Evolutionary conservation across 78 protist genomes (phyloP), one percentile per base, ranked within the genome.

Genomic region (Guillardia theta): DNA sequence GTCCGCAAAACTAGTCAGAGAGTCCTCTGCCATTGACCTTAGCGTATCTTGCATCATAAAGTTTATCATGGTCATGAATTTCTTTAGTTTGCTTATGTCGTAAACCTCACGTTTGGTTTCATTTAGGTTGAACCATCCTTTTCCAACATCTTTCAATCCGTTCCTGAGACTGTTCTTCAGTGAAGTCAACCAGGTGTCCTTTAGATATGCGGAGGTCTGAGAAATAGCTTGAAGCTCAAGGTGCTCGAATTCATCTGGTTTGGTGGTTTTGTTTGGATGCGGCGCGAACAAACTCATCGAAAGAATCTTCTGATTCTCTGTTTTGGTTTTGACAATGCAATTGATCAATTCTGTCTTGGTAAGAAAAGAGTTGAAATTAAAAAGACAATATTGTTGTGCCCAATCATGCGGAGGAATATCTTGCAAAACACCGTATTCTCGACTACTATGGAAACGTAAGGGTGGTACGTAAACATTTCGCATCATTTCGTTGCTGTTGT

Each of bases 111-210:
- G 24, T 44, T 27, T 39, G n/a, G 6, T 64, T 76, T 97, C 98
- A 10, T 80, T 0, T 47, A 97, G 64, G 95, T 97, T 97, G 96
- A 96, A 97, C 98, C 98, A 97, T 37, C 98, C 98, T 83, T 97
- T 97, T 47, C 97, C 97, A 2, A 96, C 80, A 53, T 87, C 94
- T 43, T 45, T 64, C 36, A 96, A 27, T 33, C 48, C 10, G 80
- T 9, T 22, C 37, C 36, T 0, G 93, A 97, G 21, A 87, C 50
- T 46, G 62, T 46, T 76, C 93, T 90, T 88, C 64, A 95, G 50
- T 8, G 47, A 0, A 8, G 70, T 41, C 27, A 58, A 4, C 94
- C 94, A 93, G 21, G n/a, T 22, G 58, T 94, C 95, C 47, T 62
- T 62, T 21, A 97, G 48, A 88, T 53, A 54, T 21, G 48, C 22